Evolutionary conservation across 148 eudicot genomes (phyloP), one percentile per base, ranked within the genome.

Genomic region (Polygonum maritimum): DNA sequence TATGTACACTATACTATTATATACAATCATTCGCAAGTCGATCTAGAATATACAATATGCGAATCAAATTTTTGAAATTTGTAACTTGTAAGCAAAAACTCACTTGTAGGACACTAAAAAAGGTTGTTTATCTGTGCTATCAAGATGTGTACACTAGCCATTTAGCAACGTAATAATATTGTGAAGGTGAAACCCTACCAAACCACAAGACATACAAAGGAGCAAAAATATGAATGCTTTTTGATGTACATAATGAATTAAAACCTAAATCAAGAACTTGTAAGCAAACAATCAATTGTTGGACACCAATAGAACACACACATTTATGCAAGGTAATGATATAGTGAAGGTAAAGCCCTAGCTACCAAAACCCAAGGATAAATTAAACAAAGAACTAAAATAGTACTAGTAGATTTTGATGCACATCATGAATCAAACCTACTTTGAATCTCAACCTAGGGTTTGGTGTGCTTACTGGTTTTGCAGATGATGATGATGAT

Each of bases 401-500:
- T 26, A 26, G 31, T 26, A 60, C 31, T 36, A 60, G 69, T 60
- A 38, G 69, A 31, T 54, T 26, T 60, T 60, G 38, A 60, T 60
- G 38, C 69, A 60, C 69, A 60, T 60, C 69, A 60, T 60, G 69
- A 60, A 60, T 31, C 69, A 60, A 31, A 60, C 14, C 69, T 2
- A 57, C 65, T 57, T 57, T 22, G 21, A 57, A 57, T 57, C 65
- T 57, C 69, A 60, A 26, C 22, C 26, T 36, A 14, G 4, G 44
- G 45, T 67, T 44, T 67, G 71, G 63, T 7, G 26, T 44, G 47
- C 47, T 44, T 57, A 21, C 31, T 21, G 63, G 19, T 67, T 67
- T 67, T 67, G 71, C 71, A 38, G 71, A 36, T 67, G 71, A 36
- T 67, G 67, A 60, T 33, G 70, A 67, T 67, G 44, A 67, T 15